phyloP scores from a whole-genome alignment of 2,329 filamentous ascomycete species.

The Xylariaceae sp. region DNA sequence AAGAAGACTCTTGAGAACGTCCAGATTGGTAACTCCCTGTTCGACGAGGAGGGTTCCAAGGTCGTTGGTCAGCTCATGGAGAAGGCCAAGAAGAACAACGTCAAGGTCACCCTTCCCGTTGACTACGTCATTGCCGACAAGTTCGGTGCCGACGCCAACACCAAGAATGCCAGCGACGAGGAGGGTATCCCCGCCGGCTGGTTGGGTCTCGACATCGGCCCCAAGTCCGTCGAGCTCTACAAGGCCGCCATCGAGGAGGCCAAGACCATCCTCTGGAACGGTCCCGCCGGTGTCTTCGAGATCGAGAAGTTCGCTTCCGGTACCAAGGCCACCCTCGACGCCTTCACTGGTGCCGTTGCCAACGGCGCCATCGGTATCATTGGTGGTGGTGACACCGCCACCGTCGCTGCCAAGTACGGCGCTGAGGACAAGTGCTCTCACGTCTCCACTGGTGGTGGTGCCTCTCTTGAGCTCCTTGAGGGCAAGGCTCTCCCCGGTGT shows the following conservation, averaged over 20 bases:
- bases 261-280: constrained; percentile 99
- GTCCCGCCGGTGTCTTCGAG: constrained; percentile 95
- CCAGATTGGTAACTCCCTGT: constrained; percentile 84
- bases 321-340: constrained; percentile 88
- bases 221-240: constrained; percentile 83
- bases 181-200: constrained; percentile 92
- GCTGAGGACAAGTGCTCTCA: constrained; percentile 97
- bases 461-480: constrained; percentile 91
- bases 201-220: constrained; percentile 95
- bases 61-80: constrained; percentile 81
- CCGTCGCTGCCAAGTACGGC: constrained; percentile 93
- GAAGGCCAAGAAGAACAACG: constrained; percentile 94
- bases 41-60: constrained; percentile 90
- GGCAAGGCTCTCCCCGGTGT: constrained; percentile 97
- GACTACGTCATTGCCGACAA: constrained; percentile 97
- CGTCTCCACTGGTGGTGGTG: constrained; percentile 94
- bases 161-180: constrained; percentile 75
- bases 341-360: constrained; percentile 74
- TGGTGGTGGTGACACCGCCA: constrained; percentile 95
- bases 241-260: constrained; percentile 79
- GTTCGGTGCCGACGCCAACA: constrained; percentile 79
- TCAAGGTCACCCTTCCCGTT: constrained; percentile 88
- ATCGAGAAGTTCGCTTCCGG: constrained; percentile 89
- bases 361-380: constrained; percentile 96
- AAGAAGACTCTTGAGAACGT: constrained; percentile 96